phyloP scores from a whole-genome alignment of 768 basidiomycete species.

The Gelatoporia subvermispora region DNA sequence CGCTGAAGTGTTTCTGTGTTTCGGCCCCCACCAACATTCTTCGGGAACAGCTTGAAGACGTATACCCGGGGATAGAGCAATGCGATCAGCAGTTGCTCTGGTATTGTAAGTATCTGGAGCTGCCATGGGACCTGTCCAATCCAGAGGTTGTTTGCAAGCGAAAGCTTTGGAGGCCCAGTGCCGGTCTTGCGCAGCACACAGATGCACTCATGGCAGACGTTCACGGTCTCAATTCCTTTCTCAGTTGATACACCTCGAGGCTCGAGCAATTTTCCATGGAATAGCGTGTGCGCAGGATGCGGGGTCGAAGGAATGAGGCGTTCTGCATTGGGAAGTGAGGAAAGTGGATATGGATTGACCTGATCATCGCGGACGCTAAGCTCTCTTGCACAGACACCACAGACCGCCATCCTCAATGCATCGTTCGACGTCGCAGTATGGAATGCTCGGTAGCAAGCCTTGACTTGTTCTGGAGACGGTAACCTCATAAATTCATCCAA shows the following conservation, averaged over 20 bases:
- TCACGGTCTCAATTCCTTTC: background rate
- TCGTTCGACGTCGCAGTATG: background rate
- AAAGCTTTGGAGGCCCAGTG: background rate
- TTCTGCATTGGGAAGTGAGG: background rate
- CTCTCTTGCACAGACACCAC: background rate
- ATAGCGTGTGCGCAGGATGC: background rate
- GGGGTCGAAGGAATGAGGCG: background rate
- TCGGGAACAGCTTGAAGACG: constrained; percentile 34
- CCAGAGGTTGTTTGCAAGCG: constrained; percentile 35
- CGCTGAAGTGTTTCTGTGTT: constrained; percentile 1
- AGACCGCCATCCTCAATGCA: background rate
- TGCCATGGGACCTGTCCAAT: constrained; percentile 29
- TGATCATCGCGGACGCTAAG: background rate
- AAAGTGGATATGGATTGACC: background rate
- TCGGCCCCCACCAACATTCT: background rate
- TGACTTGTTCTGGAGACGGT: background rate
- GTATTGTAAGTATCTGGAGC: constrained; percentile 26
- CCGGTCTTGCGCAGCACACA: background rate
- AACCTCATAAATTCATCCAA: background rate
- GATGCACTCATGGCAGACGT: background rate
- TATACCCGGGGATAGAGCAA: constrained; percentile 27
- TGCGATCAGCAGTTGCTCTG: constrained; percentile 33
- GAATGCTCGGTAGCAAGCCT: background rate
- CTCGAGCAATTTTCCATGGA: background rate
- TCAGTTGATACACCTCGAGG: background rate